These are phyloP conservation scores for Solanum virginianum DNA, from an alignment of 257 asterid genomes.

Conservation along the genomic window DNA sequence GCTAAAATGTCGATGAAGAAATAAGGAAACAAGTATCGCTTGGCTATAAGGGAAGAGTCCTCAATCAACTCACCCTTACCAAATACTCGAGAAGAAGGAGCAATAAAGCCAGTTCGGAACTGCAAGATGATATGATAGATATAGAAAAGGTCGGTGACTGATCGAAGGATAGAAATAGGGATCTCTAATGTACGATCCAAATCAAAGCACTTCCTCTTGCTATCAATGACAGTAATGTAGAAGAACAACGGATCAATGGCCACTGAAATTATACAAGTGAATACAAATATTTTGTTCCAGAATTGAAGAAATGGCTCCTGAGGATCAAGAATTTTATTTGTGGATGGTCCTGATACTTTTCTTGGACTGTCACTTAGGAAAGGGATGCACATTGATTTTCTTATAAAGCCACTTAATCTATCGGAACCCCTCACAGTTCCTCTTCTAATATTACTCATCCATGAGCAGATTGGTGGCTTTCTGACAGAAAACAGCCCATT, in stretches of 20 bases:
- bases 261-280: conserved; percentile 38
- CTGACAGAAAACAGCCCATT: neutral
- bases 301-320: conserved; percentile 36
- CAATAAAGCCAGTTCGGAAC: conserved; percentile 47
- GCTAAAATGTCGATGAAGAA: conserved; percentile 44
- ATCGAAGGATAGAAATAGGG: conserved; percentile 41
- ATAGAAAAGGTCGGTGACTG: conserved; percentile 40
- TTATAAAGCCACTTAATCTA: conserved; percentile 14
- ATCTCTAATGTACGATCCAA: conserved; percentile 27
- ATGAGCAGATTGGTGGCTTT: neutral
- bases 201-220: conserved; percentile 22
- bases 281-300: conserved; percentile 48
- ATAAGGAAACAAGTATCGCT: conserved; percentile 33
- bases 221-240: conserved; percentile 44
- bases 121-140: conserved; percentile 40
- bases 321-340: conserved; percentile 31
- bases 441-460: conserved; percentile 10
- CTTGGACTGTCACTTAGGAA: neutral
- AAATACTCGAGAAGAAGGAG: conserved; percentile 45
- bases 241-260: conserved; percentile 55
- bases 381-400: neutral
- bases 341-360: neutral
- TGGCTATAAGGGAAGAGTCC: conserved; percentile 41
- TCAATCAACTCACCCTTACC: conserved; percentile 58
- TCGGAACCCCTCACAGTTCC: conserved; percentile 16